Conservation (phyloP, 768 basidiomycete genomes). For the Leccinum subgranulosum region DNA sequence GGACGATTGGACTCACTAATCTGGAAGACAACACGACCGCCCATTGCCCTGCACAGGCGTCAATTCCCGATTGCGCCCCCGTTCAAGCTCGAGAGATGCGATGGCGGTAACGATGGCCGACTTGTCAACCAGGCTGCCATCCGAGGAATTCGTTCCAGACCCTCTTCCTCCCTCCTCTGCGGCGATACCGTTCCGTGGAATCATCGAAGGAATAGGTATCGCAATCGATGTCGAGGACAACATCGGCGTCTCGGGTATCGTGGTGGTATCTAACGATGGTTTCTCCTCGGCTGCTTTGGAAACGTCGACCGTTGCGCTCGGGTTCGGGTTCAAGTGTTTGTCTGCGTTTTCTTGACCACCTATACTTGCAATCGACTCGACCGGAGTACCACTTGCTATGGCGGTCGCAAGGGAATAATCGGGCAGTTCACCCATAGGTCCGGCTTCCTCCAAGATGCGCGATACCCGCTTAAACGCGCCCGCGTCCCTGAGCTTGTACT, state of each 20-base stretch:
- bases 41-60: conserved; percentile 56
- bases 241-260: conserved; percentile 2
- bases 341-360: neutral
- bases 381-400: neutral
- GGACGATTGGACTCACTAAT: conserved; percentile 39
- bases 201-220: conserved; percentile 6
- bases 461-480: conserved; percentile 18
- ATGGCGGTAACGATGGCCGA: conserved; percentile 30
- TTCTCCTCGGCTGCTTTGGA: conserved; percentile 4
- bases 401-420: conserved; percentile 22
- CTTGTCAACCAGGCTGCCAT: conserved; percentile 43
- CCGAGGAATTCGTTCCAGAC: conserved; percentile 47
- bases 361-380: neutral
- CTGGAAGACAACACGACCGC: conserved; percentile 27
- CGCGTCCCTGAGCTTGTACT: conserved; percentile 18
- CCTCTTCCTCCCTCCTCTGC: conserved; percentile 15
- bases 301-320: neutral
- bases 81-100: conserved; percentile 35
- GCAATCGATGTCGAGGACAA: conserved; percentile 4
- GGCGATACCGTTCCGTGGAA: neutral
- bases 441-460: conserved; percentile 35
- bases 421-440: conserved; percentile 43
- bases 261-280: neutral
- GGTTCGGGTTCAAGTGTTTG: neutral
- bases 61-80: conserved; percentile 52